These are phyloP conservation scores for Onygenales sp. DNA, from an alignment of 2,329 filamentous ascomycete species.

Conservation along the genomic window DNA sequence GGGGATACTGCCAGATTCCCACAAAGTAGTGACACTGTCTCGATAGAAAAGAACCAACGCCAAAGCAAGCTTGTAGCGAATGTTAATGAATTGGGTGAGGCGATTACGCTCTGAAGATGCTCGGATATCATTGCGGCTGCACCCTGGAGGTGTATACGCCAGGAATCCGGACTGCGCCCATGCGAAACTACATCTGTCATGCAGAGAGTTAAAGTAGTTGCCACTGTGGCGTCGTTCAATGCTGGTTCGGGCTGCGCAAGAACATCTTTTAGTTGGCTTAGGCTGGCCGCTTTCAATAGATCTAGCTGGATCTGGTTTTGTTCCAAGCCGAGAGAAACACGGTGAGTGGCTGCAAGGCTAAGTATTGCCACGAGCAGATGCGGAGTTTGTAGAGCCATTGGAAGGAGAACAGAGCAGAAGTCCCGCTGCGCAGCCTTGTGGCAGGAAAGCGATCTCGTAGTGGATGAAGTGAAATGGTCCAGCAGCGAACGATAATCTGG, in stretches of 20 bases:
- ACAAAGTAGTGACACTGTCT: constrained; percentile 10
- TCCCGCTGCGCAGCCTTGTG: constrained; percentile 14
- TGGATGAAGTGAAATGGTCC: constrained; percentile 27
- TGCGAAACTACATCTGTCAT: constrained; percentile 11
- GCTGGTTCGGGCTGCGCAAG: constrained; percentile 4
- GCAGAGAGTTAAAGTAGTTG: constrained; percentile 11
- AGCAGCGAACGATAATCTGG: constrained; percentile 9
- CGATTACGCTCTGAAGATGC: constrained; percentile 6
- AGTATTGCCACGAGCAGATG: constrained; percentile 13
- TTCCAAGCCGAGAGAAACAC: constrained; percentile 28
- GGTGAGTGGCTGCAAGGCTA: constrained; percentile 14
- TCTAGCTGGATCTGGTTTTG: constrained; percentile 17
- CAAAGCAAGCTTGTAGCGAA: constrained; percentile 9
- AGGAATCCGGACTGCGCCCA: constrained; percentile 10
- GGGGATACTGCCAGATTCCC: constrained; percentile 10
- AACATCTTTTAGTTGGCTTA: constrained; percentile 8
- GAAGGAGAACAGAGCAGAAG: constrained; percentile 13
- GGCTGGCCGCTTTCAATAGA: constrained; percentile 5
- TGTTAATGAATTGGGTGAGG: constrained; percentile 2
- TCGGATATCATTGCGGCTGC: constrained; percentile 11
- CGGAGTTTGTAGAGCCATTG: constrained; percentile 14
- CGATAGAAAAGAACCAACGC: constrained; percentile 14
- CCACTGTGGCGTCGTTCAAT: constrained; percentile 9
- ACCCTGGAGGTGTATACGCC: constrained; percentile 12
- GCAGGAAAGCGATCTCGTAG: constrained; percentile 21